Percentiles rank a stretch among this genome's conserved stretches.
These are phyloP conservation scores for Dactylellina drechsleri DNA, from an alignment of 2,329 filamentous ascomycete species.

Conservation along the genomic window DNA sequence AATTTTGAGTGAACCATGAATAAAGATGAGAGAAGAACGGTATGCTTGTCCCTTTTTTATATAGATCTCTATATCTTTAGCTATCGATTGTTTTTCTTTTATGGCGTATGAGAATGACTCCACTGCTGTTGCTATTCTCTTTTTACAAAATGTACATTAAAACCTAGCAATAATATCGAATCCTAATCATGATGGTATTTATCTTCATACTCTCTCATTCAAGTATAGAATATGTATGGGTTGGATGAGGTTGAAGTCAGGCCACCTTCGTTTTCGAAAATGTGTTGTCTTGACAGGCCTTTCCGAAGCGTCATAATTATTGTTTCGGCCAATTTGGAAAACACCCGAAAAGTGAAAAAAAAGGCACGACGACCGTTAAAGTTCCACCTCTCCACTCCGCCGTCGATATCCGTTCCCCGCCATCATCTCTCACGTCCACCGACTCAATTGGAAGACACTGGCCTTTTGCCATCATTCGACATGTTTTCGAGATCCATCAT, in stretches of 20 bases:
- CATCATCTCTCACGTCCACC: not conserved
- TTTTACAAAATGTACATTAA: constrained; percentile 36
- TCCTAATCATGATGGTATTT: too few relatives aligned
- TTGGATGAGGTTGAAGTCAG: constrained; percentile 38
- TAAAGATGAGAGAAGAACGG: too few relatives aligned
- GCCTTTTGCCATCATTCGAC: not conserved
- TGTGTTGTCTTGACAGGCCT: constrained; percentile 34
- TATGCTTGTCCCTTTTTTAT: too few relatives aligned
- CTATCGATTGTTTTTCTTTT: constrained; percentile 8
- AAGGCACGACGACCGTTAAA: constrained; percentile 1
- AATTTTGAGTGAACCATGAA: constrained; percentile 77
- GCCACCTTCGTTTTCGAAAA: constrained; percentile 29
- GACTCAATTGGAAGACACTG: constrained; percentile 19
- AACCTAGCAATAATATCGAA: too few relatives aligned
- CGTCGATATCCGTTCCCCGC: not conserved
- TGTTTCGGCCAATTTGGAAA: constrained; percentile 29
- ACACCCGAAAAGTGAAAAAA: constrained; percentile 36
- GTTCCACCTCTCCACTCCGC: constrained; percentile 49
- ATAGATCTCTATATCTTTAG: too few relatives aligned
- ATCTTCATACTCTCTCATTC: not conserved
- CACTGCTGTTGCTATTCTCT: constrained; percentile 7
- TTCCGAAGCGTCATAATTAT: constrained; percentile 53
- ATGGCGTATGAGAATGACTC: constrained; percentile 43
- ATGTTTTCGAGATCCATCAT: constrained; percentile 53
- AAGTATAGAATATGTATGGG: not conserved